Base-by-base conservation (phyloP, 495 filamentous ascomycete species). In the Cairneyella variabilis region DNA sequence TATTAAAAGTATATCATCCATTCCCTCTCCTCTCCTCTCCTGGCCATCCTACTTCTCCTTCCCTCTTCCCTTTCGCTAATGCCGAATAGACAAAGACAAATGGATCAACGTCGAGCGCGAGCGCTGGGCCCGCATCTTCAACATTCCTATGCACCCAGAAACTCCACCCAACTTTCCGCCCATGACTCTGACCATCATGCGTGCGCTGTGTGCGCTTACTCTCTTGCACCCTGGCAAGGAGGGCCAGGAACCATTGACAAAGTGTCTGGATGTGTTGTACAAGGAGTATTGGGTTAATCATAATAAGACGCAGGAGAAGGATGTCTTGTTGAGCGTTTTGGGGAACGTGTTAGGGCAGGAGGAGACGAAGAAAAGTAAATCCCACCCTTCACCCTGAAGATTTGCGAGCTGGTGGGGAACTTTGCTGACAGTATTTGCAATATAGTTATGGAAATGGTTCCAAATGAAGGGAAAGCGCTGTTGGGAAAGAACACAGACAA, bases 101-200 rank as follows among this genome's bases (percentile, higher is more conserved):
- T 90, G 79, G 77, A 81, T 86, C 48, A 61, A 69, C 51, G 34
- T 45, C 8, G 83, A 89, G 61, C 82, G 84, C 16, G 17, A 68
- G n/a, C 80, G 82, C 54, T 89, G 83, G 83, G 72, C 80, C 1
- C 54, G 54, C 0, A 64, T 67, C 51, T 86, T 88, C 70, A 62
- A 71, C 16, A 69, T 89, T 14, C 85, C 86, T 30, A 83, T 89
- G 47, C 51, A 61, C 0, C 57, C 67, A 0, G 43, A 60, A 0
- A 59, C 68, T 20, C 83, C 83, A 0, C 68, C 79, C 11, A 73
- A 76, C 10, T 88, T 89, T 64, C 86, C 85, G 0, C 68, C 76
- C 0, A 61, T 72, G 23, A 85, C 84, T 0, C 58, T 86, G 6
- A 34, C 54, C 2, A 69, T 79, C 36, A 75, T 78, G 68, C 73